Base-by-base conservation (phyloP, 163 green algal genomes). In the Dunaliella salina region DNA sequence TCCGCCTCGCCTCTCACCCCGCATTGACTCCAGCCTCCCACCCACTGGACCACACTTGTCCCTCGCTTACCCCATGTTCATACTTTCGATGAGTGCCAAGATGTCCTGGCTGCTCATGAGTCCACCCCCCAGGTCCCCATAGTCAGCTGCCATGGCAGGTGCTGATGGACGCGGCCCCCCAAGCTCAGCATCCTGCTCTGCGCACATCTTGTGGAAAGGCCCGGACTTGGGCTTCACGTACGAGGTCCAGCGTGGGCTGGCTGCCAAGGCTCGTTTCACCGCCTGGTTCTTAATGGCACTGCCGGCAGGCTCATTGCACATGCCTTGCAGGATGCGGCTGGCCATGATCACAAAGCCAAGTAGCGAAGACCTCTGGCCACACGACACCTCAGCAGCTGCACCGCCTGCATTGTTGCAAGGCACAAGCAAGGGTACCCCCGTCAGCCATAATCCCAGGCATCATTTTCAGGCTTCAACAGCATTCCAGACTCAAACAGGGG, bases 171-270 rank as follows among this genome's bases (percentile, higher is more conserved):
- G 84, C 0, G 88, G 88, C 18, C 88, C 88, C 17, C 86, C 85
- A 57, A 91, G 80, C 69, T 91, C 88, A 40, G 83, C 86, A 59
- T 90, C 88, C 87, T 91, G 88, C 88, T 91, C 86, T 71, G 85
- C 82, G 34, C 85, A 87, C 57, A 91, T 83, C 63, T 83, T 45
- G 33, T 34, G n/a, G 75, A 89, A 82, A 24, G 86, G 46, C 34
- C 87, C 88, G 69, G 33, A 40, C 32, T 82, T 72, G 1, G 57
- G 33, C 59, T 83, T 79, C 29, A 50, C 35, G 40, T 34, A 72
- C 29, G 30, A 0, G 3, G 45, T 13, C 45, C 45, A 84, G 33
- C 29, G 35, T 50, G 57, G 26, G 33, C 72, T 45, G 32, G 86
- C 87, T 80, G 82, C 67, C 81, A 90, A 81, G n/a, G 84, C 80